phyloP scores from a whole-genome alignment of 2,329 filamentous ascomycete species.

The Herpotrichia juniperi region DNA sequence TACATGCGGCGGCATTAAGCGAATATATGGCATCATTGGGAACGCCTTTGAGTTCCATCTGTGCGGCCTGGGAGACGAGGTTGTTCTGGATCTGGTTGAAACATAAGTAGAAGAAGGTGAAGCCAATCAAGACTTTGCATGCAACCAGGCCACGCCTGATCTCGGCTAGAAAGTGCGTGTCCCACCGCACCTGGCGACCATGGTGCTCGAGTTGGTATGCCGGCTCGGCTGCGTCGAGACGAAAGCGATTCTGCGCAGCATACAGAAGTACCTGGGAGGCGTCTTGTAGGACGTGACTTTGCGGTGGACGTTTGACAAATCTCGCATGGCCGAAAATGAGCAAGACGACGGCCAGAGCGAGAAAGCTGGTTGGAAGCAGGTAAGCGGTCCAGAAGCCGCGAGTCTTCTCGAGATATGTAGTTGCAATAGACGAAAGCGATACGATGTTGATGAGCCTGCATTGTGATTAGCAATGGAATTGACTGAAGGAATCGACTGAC shows the following conservation, averaged over 20 bases:
- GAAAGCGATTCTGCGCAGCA: conserved; percentile 17
- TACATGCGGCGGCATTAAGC: conserved; percentile 74
- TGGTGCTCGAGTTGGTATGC: not conserved
- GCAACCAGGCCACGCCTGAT: conserved; percentile 19
- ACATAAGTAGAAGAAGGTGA: conserved; percentile 60
- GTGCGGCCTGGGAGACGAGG: conserved; percentile 58
- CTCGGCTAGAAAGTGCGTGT: conserved; percentile 20
- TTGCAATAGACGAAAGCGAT: conserved; percentile 5
- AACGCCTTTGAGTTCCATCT: conserved; percentile 62
- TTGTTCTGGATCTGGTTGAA: conserved; percentile 72
- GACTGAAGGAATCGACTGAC: not conserved
- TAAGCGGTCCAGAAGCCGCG: conserved; percentile 70
- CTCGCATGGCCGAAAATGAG: conserved; percentile 35
- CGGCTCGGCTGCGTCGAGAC: conserved; percentile 12
- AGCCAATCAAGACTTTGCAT: conserved; percentile 24
- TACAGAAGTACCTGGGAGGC: conserved; percentile 5
- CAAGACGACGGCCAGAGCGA: not conserved
- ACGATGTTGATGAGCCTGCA: not conserved
- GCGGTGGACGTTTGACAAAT: conserved; percentile 15
- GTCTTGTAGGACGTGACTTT: conserved; percentile 17
- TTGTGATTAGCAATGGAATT: too few species aligned
- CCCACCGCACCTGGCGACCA: too few species aligned
- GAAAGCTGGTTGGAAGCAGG: conserved; percentile 60
- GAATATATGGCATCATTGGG: conserved; percentile 81
- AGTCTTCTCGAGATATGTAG: conserved; percentile 5